Evolutionary conservation across 2,329 filamentous ascomycete genomes (phyloP).

Genomic region (Botrytis elliptica): DNA sequence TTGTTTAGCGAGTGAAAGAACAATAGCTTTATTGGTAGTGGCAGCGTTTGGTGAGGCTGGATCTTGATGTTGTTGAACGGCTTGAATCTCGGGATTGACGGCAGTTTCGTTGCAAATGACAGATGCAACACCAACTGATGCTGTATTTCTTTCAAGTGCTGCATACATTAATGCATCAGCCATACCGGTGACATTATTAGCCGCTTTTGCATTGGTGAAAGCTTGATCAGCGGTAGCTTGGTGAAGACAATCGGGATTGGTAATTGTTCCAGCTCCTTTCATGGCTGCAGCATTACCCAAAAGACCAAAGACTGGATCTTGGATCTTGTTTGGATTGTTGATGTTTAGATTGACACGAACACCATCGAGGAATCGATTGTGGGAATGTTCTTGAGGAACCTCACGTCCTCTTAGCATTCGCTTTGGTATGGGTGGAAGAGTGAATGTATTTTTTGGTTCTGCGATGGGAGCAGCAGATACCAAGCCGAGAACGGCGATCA

Average conservation of each 20-base stretch:
- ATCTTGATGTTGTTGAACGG: conserved; percentile 65
- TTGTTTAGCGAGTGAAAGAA: conserved; percentile 58
- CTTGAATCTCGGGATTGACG: conserved; percentile 64
- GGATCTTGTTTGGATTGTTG: conserved; percentile 50
- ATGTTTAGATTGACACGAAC: conserved; percentile 47
- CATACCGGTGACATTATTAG: conserved; percentile 52
- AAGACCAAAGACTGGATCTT: conserved; percentile 51
- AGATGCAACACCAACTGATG: conserved; percentile 54
- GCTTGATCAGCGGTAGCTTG: conserved; percentile 58
- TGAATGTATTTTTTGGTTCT: conserved; percentile 31
- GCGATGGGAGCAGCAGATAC: conserved; percentile 35
- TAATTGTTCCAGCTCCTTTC: conserved; percentile 48
- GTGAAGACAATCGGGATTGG: conserved; percentile 58
- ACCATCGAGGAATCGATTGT: conserved; percentile 49
- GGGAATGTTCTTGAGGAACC: conserved; percentile 58
- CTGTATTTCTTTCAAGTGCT: conserved; percentile 60
- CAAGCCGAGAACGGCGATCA: conserved; percentile 37
- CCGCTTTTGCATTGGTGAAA: conserved; percentile 59
- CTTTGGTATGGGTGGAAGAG: conserved; percentile 29
- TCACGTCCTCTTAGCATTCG: conserved; percentile 44
- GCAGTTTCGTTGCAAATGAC: conserved; percentile 57
- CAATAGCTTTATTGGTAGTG: conserved; percentile 59
- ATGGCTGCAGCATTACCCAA: conserved; percentile 53
- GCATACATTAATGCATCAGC: conserved; percentile 54
- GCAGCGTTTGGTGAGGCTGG: conserved; percentile 58